Conservation (phyloP, 2,329 filamentous ascomycete genomes). For the Coccinonectria pachysandricola region DNA sequence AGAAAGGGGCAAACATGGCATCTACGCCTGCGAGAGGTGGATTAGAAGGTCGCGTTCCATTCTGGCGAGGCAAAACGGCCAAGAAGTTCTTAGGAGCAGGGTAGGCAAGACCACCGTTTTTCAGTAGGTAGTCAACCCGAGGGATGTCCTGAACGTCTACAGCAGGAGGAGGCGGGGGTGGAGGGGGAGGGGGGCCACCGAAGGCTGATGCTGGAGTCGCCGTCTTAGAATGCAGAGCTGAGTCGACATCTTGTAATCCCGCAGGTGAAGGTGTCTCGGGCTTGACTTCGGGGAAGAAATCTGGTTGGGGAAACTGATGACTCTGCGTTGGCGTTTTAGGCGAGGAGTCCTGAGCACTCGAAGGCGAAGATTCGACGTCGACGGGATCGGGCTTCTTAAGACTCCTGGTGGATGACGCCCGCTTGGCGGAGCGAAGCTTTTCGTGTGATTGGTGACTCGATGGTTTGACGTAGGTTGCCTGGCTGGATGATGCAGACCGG, state of each 20-base stretch:
- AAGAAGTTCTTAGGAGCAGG: slow-evolving; percentile 66
- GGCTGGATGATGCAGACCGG: slow-evolving; percentile 47
- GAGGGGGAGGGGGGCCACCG: slow-evolving; percentile 33
- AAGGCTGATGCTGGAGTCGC: slow-evolving; percentile 27
- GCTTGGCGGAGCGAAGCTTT: slow-evolving; percentile 26
- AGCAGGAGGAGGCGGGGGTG: slow-evolving; percentile 63
- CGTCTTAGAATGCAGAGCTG: slow-evolving; percentile 25
- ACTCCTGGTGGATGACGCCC: slow-evolving; percentile 29
- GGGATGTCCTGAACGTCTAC: slow-evolving; percentile 62
- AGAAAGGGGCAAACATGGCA: slow-evolving; percentile 72
- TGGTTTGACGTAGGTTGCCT: slow-evolving; percentile 42
- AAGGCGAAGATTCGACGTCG: slow-evolving; percentile 36
- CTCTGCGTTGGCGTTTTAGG: slow-evolving; percentile 51
- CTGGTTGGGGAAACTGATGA: slow-evolving; percentile 36
- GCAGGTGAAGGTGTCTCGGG: slow-evolving; percentile 24
- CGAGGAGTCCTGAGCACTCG: slow-evolving; percentile 44
- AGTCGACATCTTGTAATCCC: slow-evolving; percentile 26
- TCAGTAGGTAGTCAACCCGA: slow-evolving; percentile 82
- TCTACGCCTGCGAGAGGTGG: slow-evolving; percentile 57
- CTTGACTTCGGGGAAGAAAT: slow-evolving; percentile 31
- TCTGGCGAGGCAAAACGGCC: slow-evolving; percentile 47
- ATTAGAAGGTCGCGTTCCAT: slow-evolving; percentile 48
- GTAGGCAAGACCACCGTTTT: slow-evolving; percentile 71
- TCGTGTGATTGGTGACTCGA: slow-evolving; percentile 25
- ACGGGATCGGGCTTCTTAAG: slow-evolving; percentile 26